phyloP scores from a whole-genome alignment of 78 protist genomes.

The Emiliania huxleyi region DNA sequence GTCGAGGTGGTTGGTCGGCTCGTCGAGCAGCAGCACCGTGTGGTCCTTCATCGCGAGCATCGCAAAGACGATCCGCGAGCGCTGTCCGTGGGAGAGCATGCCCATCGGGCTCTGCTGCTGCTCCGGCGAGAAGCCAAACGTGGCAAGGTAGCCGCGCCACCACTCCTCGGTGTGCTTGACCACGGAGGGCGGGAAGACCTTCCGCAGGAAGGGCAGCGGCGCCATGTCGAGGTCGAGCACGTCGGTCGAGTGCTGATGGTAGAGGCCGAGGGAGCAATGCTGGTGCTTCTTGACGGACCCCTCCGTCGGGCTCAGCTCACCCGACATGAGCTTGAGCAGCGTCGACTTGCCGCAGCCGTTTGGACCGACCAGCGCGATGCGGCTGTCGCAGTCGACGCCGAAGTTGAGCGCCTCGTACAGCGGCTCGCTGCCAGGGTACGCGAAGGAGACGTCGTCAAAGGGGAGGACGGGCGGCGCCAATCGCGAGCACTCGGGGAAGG shows the following conservation, averaged over 20 bases:
- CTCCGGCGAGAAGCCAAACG: background rate
- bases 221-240: conserved; percentile 40
- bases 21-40: background rate
- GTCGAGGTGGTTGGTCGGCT: too few relatives aligned
- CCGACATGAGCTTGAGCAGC: conserved; percentile 13
- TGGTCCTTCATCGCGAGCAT: background rate
- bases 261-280: conserved; percentile 69
- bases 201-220: conserved; percentile 65
- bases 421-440: background rate
- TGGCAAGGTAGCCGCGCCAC: background rate
- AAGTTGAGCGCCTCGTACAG: background rate
- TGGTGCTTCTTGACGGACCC: conserved; percentile 58
- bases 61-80: conserved; percentile 37
- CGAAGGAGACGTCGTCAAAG: conserved; percentile 35
- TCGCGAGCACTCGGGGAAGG: conserved; percentile 81
- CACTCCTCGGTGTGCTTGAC: background rate
- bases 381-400: conserved; percentile 63
- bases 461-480: conserved; percentile 81
- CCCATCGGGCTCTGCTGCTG: background rate
- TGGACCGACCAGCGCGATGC: conserved; percentile 87
- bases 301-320: background rate
- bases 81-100: conserved; percentile 34
- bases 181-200: background rate
- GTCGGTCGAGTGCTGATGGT: conserved; percentile 46
- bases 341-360: conserved; percentile 89